phyloP scores from a whole-genome alignment of 2,329 filamentous ascomycete species.

The Rhynchosporium secalis region DNA sequence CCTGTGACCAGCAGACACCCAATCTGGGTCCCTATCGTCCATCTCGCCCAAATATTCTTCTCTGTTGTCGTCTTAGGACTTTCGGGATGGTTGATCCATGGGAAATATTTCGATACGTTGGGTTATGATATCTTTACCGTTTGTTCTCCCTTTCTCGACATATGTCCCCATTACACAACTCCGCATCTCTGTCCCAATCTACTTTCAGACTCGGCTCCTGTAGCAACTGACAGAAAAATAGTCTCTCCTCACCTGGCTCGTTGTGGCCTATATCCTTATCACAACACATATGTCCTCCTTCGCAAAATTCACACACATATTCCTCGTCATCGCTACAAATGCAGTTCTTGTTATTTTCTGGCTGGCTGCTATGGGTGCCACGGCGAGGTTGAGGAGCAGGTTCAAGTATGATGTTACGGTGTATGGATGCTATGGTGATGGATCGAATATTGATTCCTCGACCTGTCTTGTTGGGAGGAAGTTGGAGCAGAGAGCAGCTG shows the following conservation, averaged over 20 bases:
- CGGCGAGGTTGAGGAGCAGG: conserved; percentile 16
- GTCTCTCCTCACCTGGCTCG: conserved; percentile 23
- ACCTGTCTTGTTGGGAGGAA: conserved; percentile 17
- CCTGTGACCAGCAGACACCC: conserved; percentile 6
- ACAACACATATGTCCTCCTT: conserved; percentile 17
- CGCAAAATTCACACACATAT: conserved; percentile 8
- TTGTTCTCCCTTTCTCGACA: background rate
- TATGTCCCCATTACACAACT: background rate
- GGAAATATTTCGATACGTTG: conserved; percentile 21
- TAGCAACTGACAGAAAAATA: background rate
- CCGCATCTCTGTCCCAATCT: background rate
- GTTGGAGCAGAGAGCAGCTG: conserved; percentile 17
- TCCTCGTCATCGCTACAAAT: conserved; percentile 10
- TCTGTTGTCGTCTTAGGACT: conserved; percentile 38
- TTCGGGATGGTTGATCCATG: conserved; percentile 21
- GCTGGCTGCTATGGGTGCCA: conserved; percentile 24
- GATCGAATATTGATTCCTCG: conserved; percentile 4
- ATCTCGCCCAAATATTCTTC: conserved; percentile 51
- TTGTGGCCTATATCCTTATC: conserved; percentile 13
- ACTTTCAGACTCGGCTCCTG: background rate
- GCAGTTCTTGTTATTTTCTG: conserved; percentile 21
- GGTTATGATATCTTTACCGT: conserved; percentile 22
- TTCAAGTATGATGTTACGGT: conserved; percentile 22
- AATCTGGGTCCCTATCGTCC: conserved; percentile 36
- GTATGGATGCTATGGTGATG: conserved; percentile 21